Percentiles rank a stretch among this genome's conserved stretches.
phyloP scores from a whole-genome alignment of 805 yeast genomes.

The Torulaspora gathmanii region DNA sequence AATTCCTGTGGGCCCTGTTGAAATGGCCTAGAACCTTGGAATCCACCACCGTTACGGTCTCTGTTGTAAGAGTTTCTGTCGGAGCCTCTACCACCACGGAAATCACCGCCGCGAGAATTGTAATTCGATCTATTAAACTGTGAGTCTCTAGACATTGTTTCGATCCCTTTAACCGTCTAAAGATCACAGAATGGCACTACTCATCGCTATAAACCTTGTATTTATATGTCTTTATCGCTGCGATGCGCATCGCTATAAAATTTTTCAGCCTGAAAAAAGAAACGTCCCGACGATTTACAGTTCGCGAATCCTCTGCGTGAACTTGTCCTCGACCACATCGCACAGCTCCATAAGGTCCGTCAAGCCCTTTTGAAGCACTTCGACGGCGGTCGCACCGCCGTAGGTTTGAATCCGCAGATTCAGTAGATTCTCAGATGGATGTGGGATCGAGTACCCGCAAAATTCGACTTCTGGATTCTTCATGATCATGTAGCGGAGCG shows the following conservation, averaged over 20 bases:
- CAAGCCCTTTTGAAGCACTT: constrained; percentile 88
- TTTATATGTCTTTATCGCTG: constrained; percentile 3
- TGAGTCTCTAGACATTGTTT: constrained; percentile 31
- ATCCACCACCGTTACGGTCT: constrained; percentile 41
- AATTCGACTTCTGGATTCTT: constrained; percentile 97
- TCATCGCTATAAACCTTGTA: background rate
- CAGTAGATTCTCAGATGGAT: constrained; percentile 88
- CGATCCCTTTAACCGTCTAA: background rate
- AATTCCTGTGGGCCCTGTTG: constrained; percentile 35
- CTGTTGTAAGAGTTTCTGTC: constrained; percentile 38
- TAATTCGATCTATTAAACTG: constrained; percentile 37
- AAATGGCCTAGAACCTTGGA: constrained; percentile 7
- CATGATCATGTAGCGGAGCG: constrained; percentile 90
- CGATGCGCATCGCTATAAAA: constrained; percentile 11
- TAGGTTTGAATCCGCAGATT: constrained; percentile 93
- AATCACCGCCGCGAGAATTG: constrained; percentile 40
- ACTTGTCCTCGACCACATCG: constrained; percentile 73
- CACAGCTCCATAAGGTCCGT: constrained; percentile 81
- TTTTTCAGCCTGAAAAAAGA: constrained; percentile 6
- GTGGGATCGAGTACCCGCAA: constrained; percentile 98
- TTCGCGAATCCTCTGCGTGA: constrained; percentile 61
- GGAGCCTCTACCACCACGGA: constrained; percentile 39
- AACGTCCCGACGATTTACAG: constrained; percentile 15
- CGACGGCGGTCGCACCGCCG: constrained; percentile 81
- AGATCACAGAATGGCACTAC: background rate